phyloP scores from a whole-genome alignment of 2,329 filamentous ascomycete species.

The Curvularia spicifera region DNA sequence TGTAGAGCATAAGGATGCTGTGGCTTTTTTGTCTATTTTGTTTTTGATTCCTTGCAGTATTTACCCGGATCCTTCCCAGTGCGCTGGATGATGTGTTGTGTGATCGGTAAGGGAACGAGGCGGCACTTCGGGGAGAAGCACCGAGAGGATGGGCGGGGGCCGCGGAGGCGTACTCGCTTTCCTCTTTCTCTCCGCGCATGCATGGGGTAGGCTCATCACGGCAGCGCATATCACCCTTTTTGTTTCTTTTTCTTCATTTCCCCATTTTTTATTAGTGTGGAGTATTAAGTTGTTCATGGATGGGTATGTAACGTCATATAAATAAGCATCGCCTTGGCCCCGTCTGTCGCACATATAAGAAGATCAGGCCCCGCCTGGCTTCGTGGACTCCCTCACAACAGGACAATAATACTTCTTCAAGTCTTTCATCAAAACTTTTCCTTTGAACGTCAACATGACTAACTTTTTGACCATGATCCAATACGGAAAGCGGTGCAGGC shows the following conservation, averaged over 20 bases:
- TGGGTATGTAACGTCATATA: background rate
- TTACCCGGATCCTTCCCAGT: background rate
- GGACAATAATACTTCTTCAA: background rate
- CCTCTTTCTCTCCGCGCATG: background rate
- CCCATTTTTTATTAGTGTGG: background rate
- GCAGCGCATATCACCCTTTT: background rate
- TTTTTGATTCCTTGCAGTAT: background rate
- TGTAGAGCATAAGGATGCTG: background rate
- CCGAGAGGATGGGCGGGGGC: background rate
- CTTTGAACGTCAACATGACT: conserved; percentile 1
- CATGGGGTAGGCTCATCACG: background rate
- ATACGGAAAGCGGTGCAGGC: background rate
- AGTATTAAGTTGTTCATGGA: background rate
- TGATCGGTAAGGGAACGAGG: background rate
- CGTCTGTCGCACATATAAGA: background rate
- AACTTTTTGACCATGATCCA: background rate
- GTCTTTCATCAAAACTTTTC: background rate
- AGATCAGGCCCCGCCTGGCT: background rate
- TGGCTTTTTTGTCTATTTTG: background rate
- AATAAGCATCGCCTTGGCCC: background rate
- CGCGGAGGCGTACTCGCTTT: background rate
- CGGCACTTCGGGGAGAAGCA: background rate
- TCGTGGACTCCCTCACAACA: background rate
- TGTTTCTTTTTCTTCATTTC: background rate
- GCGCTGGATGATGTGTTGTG: background rate